These are phyloP conservation scores for Bruguiera parviflora DNA, from an alignment of 345 rosid genomes.

Conservation along the genomic window DNA sequence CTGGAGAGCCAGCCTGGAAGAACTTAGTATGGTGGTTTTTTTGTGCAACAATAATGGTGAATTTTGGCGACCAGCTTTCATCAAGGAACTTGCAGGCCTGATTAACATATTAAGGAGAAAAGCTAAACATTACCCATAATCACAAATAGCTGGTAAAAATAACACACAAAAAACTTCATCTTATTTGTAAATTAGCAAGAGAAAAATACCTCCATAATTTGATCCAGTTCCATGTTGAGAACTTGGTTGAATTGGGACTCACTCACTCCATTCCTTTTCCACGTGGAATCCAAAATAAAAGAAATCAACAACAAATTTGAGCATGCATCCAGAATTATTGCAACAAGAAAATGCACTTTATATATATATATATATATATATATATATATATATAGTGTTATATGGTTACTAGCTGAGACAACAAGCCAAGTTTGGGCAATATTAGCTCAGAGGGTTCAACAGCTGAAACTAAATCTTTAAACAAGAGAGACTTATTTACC, in stretches of 20 bases:
- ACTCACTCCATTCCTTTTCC: slow-evolving; percentile 25
- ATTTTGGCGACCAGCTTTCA: slow-evolving; percentile 21
- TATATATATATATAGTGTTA: neutral
- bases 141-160: too few species aligned
- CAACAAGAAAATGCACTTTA: too few species aligned
- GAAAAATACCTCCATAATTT: slow-evolving; percentile 24
- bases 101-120: neutral
- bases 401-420: neutral
- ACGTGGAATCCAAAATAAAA: neutral
- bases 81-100: slow-evolving; percentile 25
- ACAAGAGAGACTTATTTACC: neutral
- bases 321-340: too few species aligned
- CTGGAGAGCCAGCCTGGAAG: slow-evolving; percentile 20
- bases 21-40: slow-evolving; percentile 24
- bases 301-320: too few species aligned
- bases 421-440: neutral
- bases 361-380: too few species aligned
- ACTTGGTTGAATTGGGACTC: slow-evolving; percentile 29
- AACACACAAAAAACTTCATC: neutral
- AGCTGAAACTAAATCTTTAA: neutral
- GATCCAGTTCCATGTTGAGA: slow-evolving; percentile 22
- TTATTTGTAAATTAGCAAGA: neutral
- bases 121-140: too few species aligned
- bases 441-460: neutral
- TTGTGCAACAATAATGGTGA: slow-evolving; percentile 19